Percentiles rank a stretch among this genome's conserved stretches.
Conservation (phyloP, 2,329 filamentous ascomycete genomes). For the Dothistroma pini region DNA sequence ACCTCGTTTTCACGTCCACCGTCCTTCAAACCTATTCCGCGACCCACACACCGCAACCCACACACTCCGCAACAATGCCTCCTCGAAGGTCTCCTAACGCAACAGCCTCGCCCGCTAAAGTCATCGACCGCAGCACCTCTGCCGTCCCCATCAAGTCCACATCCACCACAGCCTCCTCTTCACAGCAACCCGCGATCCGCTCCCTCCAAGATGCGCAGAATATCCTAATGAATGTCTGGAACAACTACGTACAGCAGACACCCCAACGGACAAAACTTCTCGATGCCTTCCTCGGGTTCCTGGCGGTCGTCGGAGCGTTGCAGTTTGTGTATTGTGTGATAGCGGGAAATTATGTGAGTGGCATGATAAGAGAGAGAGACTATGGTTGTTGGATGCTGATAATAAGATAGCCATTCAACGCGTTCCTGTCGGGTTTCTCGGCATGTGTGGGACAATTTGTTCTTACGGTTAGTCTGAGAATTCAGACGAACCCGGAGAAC, state of each 20-base stretch:
- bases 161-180: slow-evolving; percentile 27
- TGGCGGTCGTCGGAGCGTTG: slow-evolving; percentile 78
- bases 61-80: slow-evolving; percentile 24
- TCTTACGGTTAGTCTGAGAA: slow-evolving; percentile 81
- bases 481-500: slow-evolving; percentile 85
- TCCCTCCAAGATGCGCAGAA: slow-evolving; percentile 44
- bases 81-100: slow-evolving; percentile 25
- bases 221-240: slow-evolving; percentile 67
- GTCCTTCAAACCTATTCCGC: neutral
- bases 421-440: slow-evolving; percentile 91
- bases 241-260: slow-evolving; percentile 75
- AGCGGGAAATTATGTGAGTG: slow-evolving; percentile 87
- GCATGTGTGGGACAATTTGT: slow-evolving; percentile 97
- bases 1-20: neutral
- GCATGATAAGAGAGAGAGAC: neutral
- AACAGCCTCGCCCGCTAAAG: slow-evolving; percentile 18
- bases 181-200: slow-evolving; percentile 14
- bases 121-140: slow-evolving; percentile 22
- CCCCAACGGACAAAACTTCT: slow-evolving; percentile 89
- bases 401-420: slow-evolving; percentile 80
- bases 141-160: slow-evolving; percentile 21
- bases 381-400: neutral
- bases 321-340: slow-evolving; percentile 93
- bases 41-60: slow-evolving; percentile 2
- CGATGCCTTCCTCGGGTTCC: slow-evolving; percentile 84